Evolutionary conservation across 179 eudicot genomes (phyloP).

Genomic region (Carnegiea gigantea): DNA sequence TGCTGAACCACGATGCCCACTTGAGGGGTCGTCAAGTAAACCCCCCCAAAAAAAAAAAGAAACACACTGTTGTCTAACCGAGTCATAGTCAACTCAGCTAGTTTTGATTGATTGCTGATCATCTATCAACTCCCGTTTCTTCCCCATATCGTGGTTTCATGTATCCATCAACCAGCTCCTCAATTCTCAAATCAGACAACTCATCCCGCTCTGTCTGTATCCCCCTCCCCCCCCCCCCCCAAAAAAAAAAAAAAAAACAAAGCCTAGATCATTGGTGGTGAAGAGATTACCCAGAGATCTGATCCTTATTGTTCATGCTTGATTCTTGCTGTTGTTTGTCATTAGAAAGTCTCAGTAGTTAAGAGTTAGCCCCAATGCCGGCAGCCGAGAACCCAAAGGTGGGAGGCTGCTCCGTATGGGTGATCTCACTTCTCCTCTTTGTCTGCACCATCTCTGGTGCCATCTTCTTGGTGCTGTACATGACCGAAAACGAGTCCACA

Average conservation of each 20-base stretch:
- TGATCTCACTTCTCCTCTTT: conserved; percentile 41
- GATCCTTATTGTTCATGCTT: background rate
- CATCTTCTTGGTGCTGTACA: conserved; percentile 39
- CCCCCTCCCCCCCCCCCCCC: too few species aligned
- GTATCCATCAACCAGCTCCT: conserved; percentile 1
- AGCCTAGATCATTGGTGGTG: background rate
- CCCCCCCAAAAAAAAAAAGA: background rate
- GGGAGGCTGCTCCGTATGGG: conserved; percentile 43
- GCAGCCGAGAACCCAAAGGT: conserved; percentile 33
- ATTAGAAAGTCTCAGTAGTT: background rate
- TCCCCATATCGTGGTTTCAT: conserved; percentile 29
- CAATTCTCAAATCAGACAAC: background rate
- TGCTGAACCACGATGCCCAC: conserved; percentile 25
- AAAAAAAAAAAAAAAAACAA: too few species aligned
- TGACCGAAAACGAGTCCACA: conserved; percentile 26
- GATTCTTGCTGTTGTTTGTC: background rate
- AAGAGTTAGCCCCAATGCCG: conserved; percentile 26
- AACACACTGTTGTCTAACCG: conserved; percentile 12
- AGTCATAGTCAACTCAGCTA: conserved; percentile 33
- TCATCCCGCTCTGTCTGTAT: background rate
- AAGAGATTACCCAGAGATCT: background rate
- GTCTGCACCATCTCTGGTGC: conserved; percentile 43
- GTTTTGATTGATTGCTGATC: conserved; percentile 24
- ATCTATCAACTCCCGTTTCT: conserved; percentile 15
- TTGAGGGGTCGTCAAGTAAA: conserved; percentile 10